A percentile compares a stretch with the other conserved stretches of the same genome.
Conservation (phyloP, 2,329 filamentous ascomycete genomes). For the Pseudogymnoascus sp. region DNA sequence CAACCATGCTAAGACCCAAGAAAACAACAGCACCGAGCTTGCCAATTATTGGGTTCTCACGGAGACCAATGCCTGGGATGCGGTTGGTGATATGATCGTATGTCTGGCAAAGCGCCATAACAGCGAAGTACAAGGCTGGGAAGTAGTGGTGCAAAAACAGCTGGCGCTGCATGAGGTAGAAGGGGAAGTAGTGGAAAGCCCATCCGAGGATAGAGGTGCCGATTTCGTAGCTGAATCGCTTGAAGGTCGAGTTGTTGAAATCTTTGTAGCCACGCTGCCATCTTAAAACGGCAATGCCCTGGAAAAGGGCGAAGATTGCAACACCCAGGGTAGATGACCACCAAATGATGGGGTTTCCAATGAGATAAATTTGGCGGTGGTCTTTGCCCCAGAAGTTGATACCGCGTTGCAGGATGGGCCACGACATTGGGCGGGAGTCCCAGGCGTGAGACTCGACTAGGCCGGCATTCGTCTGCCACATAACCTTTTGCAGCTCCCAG, state of each 20-base stretch:
- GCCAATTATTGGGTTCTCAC: constrained; percentile 63
- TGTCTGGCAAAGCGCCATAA: constrained; percentile 79
- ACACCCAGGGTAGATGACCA: constrained; percentile 78
- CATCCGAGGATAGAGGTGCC: constrained; percentile 85
- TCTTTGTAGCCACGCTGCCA: constrained; percentile 93
- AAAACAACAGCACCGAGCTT: constrained; percentile 65
- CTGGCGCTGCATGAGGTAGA: constrained; percentile 96
- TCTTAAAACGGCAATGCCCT: constrained; percentile 74
- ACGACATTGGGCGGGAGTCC: constrained; percentile 90
- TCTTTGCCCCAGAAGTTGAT: constrained; percentile 99
- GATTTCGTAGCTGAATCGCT: constrained; percentile 96
- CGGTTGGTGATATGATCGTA: constrained; percentile 79
- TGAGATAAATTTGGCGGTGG: constrained; percentile 89
- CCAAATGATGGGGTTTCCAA: constrained; percentile 93
- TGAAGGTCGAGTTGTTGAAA: constrained; percentile 74
- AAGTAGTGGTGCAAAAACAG: constrained; percentile 99
- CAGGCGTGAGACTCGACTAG: constrained; percentile 94
- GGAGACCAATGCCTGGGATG: constrained; percentile 57
- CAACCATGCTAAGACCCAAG: constrained; percentile 62
- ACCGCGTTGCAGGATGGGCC: constrained; percentile 83
- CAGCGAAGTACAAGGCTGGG: constrained; percentile 88
- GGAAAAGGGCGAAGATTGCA: constrained; percentile 70
- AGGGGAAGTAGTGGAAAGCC: constrained; percentile 98
- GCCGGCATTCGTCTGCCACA: constrained; percentile 98
- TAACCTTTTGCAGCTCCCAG: constrained; percentile 92